phyloP scores from a whole-genome alignment of 2,329 filamentous ascomycete genomes.

The Fusarium sublunatum region DNA sequence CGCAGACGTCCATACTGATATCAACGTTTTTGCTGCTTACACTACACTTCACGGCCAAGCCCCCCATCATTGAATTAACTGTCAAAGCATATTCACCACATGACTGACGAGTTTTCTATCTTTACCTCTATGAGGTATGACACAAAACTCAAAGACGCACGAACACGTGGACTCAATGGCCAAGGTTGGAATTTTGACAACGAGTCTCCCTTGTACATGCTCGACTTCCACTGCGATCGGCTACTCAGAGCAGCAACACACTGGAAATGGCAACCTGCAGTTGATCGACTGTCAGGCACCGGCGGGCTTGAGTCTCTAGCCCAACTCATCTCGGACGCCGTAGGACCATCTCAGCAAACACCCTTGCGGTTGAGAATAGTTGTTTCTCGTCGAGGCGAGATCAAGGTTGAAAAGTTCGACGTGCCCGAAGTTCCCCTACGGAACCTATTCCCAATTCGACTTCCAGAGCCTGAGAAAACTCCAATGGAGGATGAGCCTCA shows the following conservation, averaged over 20 bases:
- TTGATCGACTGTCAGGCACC: constrained; percentile 58
- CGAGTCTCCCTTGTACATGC: constrained; percentile 79
- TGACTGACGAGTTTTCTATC: constrained; percentile 65
- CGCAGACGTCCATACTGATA: background rate
- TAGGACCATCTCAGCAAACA: constrained; percentile 50
- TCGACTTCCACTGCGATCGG: constrained; percentile 81
- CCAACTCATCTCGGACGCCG: constrained; percentile 48
- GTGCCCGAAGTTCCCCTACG: constrained; percentile 56
- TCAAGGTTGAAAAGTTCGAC: constrained; percentile 57
- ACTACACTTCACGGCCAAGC: background rate
- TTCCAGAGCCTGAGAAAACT: constrained; percentile 59
- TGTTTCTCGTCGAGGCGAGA: constrained; percentile 60
- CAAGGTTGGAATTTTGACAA: constrained; percentile 65
- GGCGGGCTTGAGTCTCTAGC: constrained; percentile 58
- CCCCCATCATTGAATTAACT: background rate
- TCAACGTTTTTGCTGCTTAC: background rate
- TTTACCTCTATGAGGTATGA: constrained; percentile 82
- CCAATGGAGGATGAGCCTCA: constrained; percentile 40
- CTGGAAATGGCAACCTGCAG: constrained; percentile 65
- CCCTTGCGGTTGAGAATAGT: constrained; percentile 66
- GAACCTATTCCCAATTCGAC: constrained; percentile 67
- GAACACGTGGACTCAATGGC: constrained; percentile 53
- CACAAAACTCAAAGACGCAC: constrained; percentile 61
- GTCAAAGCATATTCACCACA: constrained; percentile 27
- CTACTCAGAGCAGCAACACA: constrained; percentile 72